Evolutionary conservation across 352 stramenopile genomes (phyloP), one percentile per base, ranked within the genome.

Genomic region (Globisporangium heterothallicum): DNA sequence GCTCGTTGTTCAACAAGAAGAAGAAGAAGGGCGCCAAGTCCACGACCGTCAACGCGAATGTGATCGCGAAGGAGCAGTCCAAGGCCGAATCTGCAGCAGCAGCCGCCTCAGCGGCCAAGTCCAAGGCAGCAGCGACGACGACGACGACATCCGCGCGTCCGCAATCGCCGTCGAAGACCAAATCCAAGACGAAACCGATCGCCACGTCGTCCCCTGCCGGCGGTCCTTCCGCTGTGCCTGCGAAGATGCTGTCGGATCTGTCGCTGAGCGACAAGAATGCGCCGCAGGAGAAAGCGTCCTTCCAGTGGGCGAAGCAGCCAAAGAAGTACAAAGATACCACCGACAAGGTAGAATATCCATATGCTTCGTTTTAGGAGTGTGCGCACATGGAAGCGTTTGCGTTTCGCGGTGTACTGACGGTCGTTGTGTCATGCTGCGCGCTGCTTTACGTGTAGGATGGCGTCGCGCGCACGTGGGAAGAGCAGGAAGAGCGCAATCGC

Each of bases 281-380:
- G 3, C 57, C 67, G 42, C 52, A 74, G 24, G 70, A 84, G 32
- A 78, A 83, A 51, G 7, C 56, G 21, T 36, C 70, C 4, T 91
- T 88, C 59, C 77, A 88, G 55, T 92, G 80, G 78, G 74, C 80
- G 42, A 92, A 92, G 63, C 78, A 92, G 66, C 80, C 75, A 22
- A 92, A 92, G 53, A 92, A 92, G 64, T 89, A 88, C 70, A 92
- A 88, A 59, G 78, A 84, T 34, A 5, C 55, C 42, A 53, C 61
- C 34, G 74, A 78, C 8, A 66, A 71, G 59, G 68, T 81, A 30
- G n/a, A n/a, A n/a, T n/a, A n/a, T n/a, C n/a, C n/a, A n/a, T n/a
- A n/a, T n/a, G n/a, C n/a, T n/a, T n/a, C n/a, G n/a, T n/a, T n/a
- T n/a, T n/a, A n/a, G n/a, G n/a, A n/a, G n/a, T n/a, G n/a, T n/a